Base-by-base conservation (phyloP, 2,329 filamentous ascomycete genomes). In the Fusarium coffeatum region DNA sequence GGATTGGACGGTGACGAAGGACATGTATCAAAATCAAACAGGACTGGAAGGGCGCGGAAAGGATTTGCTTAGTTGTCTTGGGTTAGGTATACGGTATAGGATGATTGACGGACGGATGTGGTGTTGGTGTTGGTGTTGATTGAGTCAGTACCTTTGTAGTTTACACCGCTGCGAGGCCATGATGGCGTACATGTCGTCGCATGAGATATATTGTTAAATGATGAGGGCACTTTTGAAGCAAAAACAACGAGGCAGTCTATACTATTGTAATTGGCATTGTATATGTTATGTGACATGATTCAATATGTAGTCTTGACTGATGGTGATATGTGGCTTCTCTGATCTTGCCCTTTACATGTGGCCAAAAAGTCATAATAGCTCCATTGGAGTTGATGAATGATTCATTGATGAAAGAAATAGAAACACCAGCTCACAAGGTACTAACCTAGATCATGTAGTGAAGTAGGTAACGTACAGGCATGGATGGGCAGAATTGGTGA, bases 21-120 rank as follows among this genome's bases (percentile, higher is more conserved):
- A 54, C 65, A 74, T 74, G 73, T 72, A 74, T 70, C 59, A 72
- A 68, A 71, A 72, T 64, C 59, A 58, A 64, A 61, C 57, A 75
- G 49, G 61, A 64, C 53, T 51, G 61, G 55, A 66, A 61, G 66
- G 73, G 57, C 61, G 63, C 43, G 61, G 48, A 45, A 69, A 59
- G 34, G 66, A 40, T 63, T 61, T 64, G 58, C 62, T 74, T 74
- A 60, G 64, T 62, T 60, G 70, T 65, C 63, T 72, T 66, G 61
- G 72, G 49, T 69, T 69, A 56, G 56, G 68, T 72, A 74, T 71
- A 66, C 59, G 69, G 56, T 69, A 71, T 56, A 59, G 48, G 60
- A 61, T 55, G 55, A 65, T 59, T 64, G 62, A 64, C 50, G 66
- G 43, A 48, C 22, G 54, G 60, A 46, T 37, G 58, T 49, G 60